These are phyloP conservation scores for Penicillium taxi DNA, from an alignment of 495 filamentous ascomycete species.

Conservation along the genomic window DNA sequence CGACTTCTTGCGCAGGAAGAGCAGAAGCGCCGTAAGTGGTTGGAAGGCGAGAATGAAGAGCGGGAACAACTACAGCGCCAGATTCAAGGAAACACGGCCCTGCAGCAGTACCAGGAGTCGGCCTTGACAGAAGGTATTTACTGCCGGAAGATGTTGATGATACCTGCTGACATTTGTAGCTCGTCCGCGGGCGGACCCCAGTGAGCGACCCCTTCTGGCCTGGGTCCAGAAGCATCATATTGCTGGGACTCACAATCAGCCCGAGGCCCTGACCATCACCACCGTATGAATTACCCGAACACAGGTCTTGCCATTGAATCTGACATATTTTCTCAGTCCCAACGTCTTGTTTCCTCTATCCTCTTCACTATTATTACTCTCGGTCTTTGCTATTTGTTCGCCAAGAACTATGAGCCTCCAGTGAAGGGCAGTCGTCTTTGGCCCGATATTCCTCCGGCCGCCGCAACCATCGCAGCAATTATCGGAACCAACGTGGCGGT, in stretches of 20 bases:
- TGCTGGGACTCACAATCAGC: constrained; percentile 27
- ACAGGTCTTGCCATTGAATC: not conserved
- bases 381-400: constrained; percentile 45
- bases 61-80: constrained; percentile 32
- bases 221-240: constrained; percentile 45
- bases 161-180: constrained; percentile 16
- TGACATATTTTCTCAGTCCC: constrained; percentile 19
- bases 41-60: constrained; percentile 35
- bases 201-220: constrained; percentile 33
- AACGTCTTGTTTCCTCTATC: constrained; percentile 59
- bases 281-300: constrained; percentile 21
- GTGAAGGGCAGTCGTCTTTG: constrained; percentile 50
- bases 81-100: constrained; percentile 38
- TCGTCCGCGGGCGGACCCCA: constrained; percentile 39
- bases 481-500: constrained; percentile 57
- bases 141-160: not conserved
- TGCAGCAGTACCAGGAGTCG: constrained; percentile 40
- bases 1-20: constrained; percentile 41
- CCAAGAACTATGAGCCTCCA: constrained; percentile 57
- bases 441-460: constrained; percentile 67
- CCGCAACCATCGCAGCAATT: constrained; percentile 64
- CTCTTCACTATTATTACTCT: constrained; percentile 48
- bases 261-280: constrained; percentile 26
- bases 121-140: constrained; percentile 31
- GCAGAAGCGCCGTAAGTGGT: constrained; percentile 36